Evolutionary conservation across 23 red algal genomes (phyloP).

Genomic region (Chondrus crispus): DNA sequence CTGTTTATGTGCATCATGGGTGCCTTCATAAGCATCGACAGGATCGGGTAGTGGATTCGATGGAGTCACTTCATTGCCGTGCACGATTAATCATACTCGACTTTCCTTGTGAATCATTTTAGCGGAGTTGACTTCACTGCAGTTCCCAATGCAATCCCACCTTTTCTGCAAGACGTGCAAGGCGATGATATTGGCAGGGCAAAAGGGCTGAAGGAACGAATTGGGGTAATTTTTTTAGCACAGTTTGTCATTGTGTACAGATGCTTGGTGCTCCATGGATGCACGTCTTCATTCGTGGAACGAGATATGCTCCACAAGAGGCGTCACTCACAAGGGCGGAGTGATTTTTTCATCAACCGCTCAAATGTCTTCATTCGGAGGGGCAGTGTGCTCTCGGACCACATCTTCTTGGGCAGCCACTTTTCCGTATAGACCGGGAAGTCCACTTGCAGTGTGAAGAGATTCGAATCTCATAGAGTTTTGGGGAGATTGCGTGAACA

Average conservation of each 20-base stretch:
- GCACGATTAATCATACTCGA: slow-evolving; percentile 64
- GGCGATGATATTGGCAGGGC: slow-evolving; percentile 50
- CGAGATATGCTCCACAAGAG: too few species aligned
- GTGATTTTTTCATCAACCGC: too few species aligned
- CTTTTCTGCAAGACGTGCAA: slow-evolving; percentile 33
- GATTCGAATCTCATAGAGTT: too few species aligned
- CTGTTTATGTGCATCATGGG: slow-evolving; percentile 79
- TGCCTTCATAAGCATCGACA: slow-evolving; percentile 65
- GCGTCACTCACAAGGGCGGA: too few species aligned
- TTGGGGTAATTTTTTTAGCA: slow-evolving; percentile 64
- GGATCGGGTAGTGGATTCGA: slow-evolving; percentile 79
- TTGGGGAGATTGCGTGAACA: too few species aligned
- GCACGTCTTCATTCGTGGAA: too few species aligned
- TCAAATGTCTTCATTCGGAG: too few species aligned
- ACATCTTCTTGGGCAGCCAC: too few species aligned
- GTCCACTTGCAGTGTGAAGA: too few species aligned
- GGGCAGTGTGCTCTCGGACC: too few species aligned
- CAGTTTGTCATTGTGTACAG: slow-evolving; percentile 83
- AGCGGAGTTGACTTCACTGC: slow-evolving; percentile 38
- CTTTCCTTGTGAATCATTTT: slow-evolving; percentile 85
- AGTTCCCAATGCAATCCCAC: slow-evolving; percentile 42
- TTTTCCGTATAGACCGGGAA: too few species aligned
- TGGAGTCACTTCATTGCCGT: slow-evolving; percentile 69
- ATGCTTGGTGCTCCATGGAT: too few species aligned
- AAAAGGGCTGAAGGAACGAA: slow-evolving; percentile 44